phyloP scores from a whole-genome alignment of 208 protist species.

The Endotrypanum monterogeii region DNA sequence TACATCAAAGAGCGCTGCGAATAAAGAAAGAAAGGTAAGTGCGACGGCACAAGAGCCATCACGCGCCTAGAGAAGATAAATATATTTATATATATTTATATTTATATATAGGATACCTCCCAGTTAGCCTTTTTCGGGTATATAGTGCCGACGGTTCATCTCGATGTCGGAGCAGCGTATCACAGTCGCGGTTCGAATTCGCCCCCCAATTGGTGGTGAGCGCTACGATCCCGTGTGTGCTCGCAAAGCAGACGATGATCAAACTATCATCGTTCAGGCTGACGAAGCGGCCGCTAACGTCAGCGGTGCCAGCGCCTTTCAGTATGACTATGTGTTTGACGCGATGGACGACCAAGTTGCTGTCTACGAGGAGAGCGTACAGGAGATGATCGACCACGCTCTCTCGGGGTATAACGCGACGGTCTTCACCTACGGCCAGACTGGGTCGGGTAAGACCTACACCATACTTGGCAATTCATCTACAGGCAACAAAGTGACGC shows the following conservation, averaged over 20 bases:
- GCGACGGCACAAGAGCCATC: too few relatives aligned
- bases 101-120: too few relatives aligned
- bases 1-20: too few relatives aligned
- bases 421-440: slow-evolving; percentile 93
- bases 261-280: slow-evolving; percentile 69
- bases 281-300: slow-evolving; percentile 52
- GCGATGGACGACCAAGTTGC: slow-evolving; percentile 65
- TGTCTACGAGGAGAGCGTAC: slow-evolving; percentile 85
- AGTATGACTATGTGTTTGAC: slow-evolving; percentile 90
- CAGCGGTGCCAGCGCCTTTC: slow-evolving; percentile 47
- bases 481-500: slow-evolving; percentile 34
- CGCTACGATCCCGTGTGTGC: slow-evolving; percentile 71
- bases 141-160: not conserved
- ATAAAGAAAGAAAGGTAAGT: too few relatives aligned
- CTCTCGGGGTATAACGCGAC: slow-evolving; percentile 77
- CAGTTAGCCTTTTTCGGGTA: too few relatives aligned
- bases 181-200: slow-evolving; percentile 81
- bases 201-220: slow-evolving; percentile 69
- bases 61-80: too few relatives aligned
- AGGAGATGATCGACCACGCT: slow-evolving; percentile 82
- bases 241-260: slow-evolving; percentile 70
- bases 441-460: slow-evolving; percentile 90
- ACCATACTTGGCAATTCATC: slow-evolving; percentile 86
- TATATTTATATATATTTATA: too few relatives aligned
- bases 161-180: slow-evolving; percentile 78